phyloP scores from a whole-genome alignment of 192 early-diverging fungal genomes.

The Linnemannia elongata region DNA sequence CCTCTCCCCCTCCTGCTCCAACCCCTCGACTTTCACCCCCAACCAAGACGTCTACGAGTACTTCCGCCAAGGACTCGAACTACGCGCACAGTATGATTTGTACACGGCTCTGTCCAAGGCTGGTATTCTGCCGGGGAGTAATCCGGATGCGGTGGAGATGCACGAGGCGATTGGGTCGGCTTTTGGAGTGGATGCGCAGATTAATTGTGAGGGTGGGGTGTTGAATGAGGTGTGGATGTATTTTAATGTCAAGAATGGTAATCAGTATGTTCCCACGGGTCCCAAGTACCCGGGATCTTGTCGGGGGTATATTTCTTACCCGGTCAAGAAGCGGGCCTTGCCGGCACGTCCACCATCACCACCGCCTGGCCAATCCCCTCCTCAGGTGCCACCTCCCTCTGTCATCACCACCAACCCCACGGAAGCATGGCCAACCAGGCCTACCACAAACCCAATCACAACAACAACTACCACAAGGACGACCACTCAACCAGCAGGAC shows the following conservation, averaged over 20 bases:
- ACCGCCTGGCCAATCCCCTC: too few relatives aligned
- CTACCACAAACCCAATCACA: not conserved
- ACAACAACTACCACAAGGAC: not conserved
- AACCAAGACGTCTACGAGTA: conserved; percentile 72
- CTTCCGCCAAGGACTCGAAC: conserved; percentile 64
- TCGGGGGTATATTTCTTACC: conserved; percentile 15
- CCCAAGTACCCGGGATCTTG: conserved; percentile 6
- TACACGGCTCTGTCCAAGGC: conserved; percentile 62
- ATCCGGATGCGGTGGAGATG: conserved; percentile 54
- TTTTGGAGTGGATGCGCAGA: conserved; percentile 55
- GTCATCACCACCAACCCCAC: not conserved
- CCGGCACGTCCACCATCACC: not conserved
- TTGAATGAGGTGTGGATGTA: conserved; percentile 57
- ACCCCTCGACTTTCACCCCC: conserved; percentile 35
- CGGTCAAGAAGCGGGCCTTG: not conserved
- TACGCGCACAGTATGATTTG: conserved; percentile 71
- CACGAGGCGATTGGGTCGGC: conserved; percentile 49
- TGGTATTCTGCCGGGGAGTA: conserved; percentile 64
- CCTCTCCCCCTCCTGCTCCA: conserved; percentile 72
- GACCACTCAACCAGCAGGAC: not conserved
- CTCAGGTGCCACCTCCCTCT: too few relatives aligned
- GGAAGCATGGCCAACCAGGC: not conserved
- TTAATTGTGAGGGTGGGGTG: conserved; percentile 58
- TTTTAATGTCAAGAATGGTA: conserved; percentile 27
- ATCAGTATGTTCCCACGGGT: conserved; percentile 6